Percentiles rank a stretch among this genome's conserved stretches.
phyloP scores from a whole-genome alignment of 2,329 filamentous ascomycete species.

The Penicillium sp. region DNA sequence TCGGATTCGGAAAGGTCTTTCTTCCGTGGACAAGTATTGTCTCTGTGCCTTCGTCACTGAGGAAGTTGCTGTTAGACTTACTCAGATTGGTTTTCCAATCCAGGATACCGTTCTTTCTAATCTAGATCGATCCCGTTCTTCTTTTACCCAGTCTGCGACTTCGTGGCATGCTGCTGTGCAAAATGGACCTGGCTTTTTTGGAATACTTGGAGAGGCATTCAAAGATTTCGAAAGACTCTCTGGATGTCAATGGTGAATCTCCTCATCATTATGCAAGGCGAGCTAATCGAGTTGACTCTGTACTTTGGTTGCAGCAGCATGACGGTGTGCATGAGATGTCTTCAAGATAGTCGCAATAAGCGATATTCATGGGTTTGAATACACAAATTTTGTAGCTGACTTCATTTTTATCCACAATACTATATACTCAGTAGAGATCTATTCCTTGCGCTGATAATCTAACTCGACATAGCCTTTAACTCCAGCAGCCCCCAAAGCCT shows the following conservation, averaged over 20 bases:
- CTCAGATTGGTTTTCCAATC: background rate
- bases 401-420: background rate
- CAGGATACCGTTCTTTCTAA: background rate
- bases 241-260: background rate
- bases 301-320: background rate
- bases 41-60: background rate
- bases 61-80: background rate
- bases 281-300: background rate
- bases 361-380: background rate
- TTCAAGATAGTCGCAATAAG: background rate
- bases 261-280: background rate
- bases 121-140: background rate
- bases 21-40: background rate
- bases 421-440: background rate
- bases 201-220: background rate
- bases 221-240: background rate
- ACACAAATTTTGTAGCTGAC: background rate
- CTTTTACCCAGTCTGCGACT: background rate
- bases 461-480: slow-evolving; percentile 41
- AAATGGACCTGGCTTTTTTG: slow-evolving; percentile 2
- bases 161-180: slow-evolving; percentile 1
- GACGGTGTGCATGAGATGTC: background rate
- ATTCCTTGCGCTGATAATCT: slow-evolving; percentile 32
- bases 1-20: background rate
- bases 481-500: slow-evolving; percentile 31